Percentiles rank a stretch among this genome's conserved stretches.
phyloP scores from a whole-genome alignment of 371 early-diverging fungal genomes.

The Actinomortierella ambigua region DNA sequence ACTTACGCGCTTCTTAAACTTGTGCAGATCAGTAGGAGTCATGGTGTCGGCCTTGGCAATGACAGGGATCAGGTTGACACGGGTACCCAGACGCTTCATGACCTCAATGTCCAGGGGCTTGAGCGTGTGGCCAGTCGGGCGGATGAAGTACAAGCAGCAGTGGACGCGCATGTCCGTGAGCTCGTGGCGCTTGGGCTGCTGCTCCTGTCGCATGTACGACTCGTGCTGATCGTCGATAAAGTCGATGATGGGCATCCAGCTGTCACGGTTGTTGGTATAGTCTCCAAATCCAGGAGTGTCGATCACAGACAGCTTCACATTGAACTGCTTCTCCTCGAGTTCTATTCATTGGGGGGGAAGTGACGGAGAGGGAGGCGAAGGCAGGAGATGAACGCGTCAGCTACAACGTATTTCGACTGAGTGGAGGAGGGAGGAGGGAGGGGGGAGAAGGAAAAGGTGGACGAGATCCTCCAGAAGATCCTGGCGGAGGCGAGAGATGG shows the following conservation, averaged over 20 bases:
- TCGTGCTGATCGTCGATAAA: conserved; percentile 97
- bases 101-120: conserved; percentile 86
- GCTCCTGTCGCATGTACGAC: conserved; percentile 87
- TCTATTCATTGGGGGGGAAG: conserved; percentile 51
- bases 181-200: conserved; percentile 76
- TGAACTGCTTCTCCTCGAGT: conserved; percentile 96
- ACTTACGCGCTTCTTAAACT: conserved; percentile 81
- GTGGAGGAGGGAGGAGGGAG: no score
- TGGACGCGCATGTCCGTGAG: conserved; percentile 91
- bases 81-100: conserved; percentile 84
- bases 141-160: conserved; percentile 87
- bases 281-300: conserved; percentile 94
- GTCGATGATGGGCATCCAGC: conserved; percentile 96
- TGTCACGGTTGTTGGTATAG: conserved; percentile 87
- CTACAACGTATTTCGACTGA: no score
- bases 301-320: conserved; percentile 88
- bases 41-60: conserved; percentile 95
- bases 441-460: no score
- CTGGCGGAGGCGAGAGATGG: no score
- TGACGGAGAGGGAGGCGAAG: no score
- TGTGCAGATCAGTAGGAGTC: conserved; percentile 79
- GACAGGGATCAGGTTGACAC: conserved; percentile 92
- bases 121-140: conserved; percentile 88
- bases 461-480: no score
- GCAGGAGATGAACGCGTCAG: no score